Evolutionary conservation across 805 yeast species (phyloP).

Genomic region (Candida sonorensis): DNA sequence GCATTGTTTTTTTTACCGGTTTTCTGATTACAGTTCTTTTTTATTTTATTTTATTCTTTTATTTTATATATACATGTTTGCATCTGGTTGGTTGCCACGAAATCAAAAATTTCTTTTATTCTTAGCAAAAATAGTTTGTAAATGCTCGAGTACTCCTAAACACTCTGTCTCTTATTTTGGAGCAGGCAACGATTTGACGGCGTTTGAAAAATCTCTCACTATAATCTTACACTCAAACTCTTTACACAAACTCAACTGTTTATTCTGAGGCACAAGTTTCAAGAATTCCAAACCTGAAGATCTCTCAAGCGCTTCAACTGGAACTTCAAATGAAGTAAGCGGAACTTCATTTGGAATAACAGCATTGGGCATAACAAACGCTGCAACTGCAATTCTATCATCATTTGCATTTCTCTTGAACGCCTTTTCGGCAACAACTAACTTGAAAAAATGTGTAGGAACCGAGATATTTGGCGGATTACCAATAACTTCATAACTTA

Average conservation of each 20-base stretch:
- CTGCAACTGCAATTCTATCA: slow-evolving; percentile 65
- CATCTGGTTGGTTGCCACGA: not conserved
- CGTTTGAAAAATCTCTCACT: slow-evolving; percentile 70
- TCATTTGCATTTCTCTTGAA: slow-evolving; percentile 26
- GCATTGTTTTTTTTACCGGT: no score
- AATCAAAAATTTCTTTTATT: no score
- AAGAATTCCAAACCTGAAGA: slow-evolving; percentile 80
- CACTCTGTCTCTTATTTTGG: slow-evolving; percentile 14
- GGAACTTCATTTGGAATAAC: slow-evolving; percentile 65
- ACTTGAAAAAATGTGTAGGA: slow-evolving; percentile 93
- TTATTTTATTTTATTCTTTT: not conserved
- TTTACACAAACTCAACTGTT: slow-evolving; percentile 61
- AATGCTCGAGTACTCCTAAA: no score
- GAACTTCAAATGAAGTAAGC: slow-evolving; percentile 73
- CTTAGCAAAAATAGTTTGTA: no score
- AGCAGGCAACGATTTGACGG: slow-evolving; percentile 22
- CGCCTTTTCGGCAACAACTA: slow-evolving; percentile 75
- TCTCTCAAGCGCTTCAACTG: slow-evolving; percentile 82
- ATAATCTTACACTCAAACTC: slow-evolving; percentile 75
- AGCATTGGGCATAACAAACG: slow-evolving; percentile 92
- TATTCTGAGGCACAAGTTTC: slow-evolving; percentile 52
- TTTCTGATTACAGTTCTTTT: no score
- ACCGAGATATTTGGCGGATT: slow-evolving; percentile 96
- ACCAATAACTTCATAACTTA: slow-evolving; percentile 88
- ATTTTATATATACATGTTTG: not conserved